A percentile compares a stretch with the other conserved stretches of the same genome.
Evolutionary conservation across 805 yeast species (phyloP).

Genomic region (Wickerhamiella domercqiae): DNA sequence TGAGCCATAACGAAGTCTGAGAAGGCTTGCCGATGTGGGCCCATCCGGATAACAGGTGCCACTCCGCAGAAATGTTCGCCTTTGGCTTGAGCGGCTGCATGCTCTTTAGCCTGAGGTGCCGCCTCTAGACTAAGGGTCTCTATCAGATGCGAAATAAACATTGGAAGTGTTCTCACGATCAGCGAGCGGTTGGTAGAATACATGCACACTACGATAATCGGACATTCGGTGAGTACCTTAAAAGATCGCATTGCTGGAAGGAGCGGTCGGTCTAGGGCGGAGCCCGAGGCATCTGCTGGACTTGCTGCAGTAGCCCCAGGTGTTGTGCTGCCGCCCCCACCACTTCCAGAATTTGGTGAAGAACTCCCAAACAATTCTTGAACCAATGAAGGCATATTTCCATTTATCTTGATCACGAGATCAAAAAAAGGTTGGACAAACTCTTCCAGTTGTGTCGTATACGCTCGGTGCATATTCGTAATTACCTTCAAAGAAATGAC

Average conservation of each 20-base stretch:
- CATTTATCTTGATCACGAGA: conserved; percentile 59
- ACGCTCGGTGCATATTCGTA: conserved; percentile 73
- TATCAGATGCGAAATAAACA: conserved; percentile 69
- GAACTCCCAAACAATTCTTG: conserved; percentile 42
- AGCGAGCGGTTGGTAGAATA: conserved; percentile 74
- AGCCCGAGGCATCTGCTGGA: neutral
- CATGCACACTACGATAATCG: conserved; percentile 86
- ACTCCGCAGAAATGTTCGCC: conserved; percentile 54
- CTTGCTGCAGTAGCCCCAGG: conserved; percentile 1
- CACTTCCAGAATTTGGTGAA: too few relatives aligned
- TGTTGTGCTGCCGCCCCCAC: too few relatives aligned
- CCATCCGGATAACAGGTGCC: conserved; percentile 45
- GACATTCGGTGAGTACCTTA: conserved; percentile 89
- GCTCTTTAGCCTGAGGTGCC: conserved; percentile 58
- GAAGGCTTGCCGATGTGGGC: conserved; percentile 50
- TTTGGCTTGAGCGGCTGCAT: conserved; percentile 38
- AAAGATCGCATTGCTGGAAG: conserved; percentile 64
- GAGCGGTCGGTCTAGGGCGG: conserved; percentile 19
- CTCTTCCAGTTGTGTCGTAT: conserved; percentile 48
- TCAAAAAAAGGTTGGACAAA: conserved; percentile 69
- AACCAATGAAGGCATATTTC: conserved; percentile 63
- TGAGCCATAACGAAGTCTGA: conserved; percentile 86
- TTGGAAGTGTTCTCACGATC: conserved; percentile 54
- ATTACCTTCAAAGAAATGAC: conserved; percentile 76
- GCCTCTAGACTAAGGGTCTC: conserved; percentile 64